Evolutionary conservation across 2,329 filamentous ascomycete genomes (phyloP).

Genomic region (Colletotrichum sojae): DNA sequence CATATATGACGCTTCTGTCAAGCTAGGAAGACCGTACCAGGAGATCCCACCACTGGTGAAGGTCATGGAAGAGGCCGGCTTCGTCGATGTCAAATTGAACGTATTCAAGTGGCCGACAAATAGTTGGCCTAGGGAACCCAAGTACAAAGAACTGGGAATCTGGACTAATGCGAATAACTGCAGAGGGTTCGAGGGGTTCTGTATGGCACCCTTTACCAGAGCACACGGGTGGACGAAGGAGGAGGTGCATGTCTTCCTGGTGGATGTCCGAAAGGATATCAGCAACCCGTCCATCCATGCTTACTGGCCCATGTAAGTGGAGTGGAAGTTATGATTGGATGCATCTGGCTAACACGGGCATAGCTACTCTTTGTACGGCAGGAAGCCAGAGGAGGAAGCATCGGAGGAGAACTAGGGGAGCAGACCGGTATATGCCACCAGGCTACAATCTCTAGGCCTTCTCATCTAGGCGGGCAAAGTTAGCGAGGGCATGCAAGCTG

Average conservation of each 20-base stretch:
- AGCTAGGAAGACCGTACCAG: slow-evolving; percentile 46
- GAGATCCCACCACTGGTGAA: slow-evolving; percentile 42
- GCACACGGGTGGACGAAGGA: slow-evolving; percentile 49
- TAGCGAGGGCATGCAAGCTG: no score
- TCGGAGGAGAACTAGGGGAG: background rate
- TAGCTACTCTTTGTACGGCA: slow-evolving; percentile 12
- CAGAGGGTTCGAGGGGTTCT: slow-evolving; percentile 51
- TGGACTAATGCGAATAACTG: slow-evolving; percentile 43
- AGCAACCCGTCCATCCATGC: slow-evolving; percentile 49
- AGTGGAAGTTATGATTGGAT: no score
- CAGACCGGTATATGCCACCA: no score
- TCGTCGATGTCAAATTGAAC: slow-evolving; percentile 48
- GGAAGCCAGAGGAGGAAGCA: background rate
- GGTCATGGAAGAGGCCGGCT: slow-evolving; percentile 48
- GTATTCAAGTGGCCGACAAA: slow-evolving; percentile 50
- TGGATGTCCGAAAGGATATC: slow-evolving; percentile 49
- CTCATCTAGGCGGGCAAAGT: no score
- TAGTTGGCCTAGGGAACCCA: slow-evolving; percentile 49
- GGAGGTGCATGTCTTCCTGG: slow-evolving; percentile 48
- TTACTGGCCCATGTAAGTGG: slow-evolving; percentile 48
- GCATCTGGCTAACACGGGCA: no score
- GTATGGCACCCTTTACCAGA: slow-evolving; percentile 52
- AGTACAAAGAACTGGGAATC: slow-evolving; percentile 48
- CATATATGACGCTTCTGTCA: slow-evolving; percentile 26
- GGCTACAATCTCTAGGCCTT: no score